phyloP scores from a whole-genome alignment of 1,139 yeast genomes.

The Pneumocystis carinii region DNA sequence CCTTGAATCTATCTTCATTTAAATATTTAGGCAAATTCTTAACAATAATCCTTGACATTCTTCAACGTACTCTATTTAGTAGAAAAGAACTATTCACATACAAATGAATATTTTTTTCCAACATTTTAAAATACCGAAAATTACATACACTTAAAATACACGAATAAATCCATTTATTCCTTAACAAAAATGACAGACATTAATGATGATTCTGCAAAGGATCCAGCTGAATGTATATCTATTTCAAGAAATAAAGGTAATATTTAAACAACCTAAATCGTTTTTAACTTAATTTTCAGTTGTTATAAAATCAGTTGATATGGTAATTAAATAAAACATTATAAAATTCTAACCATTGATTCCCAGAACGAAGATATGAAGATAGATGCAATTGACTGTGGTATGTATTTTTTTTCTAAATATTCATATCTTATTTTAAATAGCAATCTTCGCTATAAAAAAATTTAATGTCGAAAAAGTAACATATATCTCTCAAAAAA shows the following conservation, averaged over 20 bases:
- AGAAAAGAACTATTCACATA: background rate
- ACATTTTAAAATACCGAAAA: too few species aligned
- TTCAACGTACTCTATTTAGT: background rate
- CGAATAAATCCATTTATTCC: background rate
- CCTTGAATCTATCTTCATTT: constrained; percentile 57
- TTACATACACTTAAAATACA: background rate
- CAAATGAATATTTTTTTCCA: background rate
- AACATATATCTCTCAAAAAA: constrained; percentile 11
- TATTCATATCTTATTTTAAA: constrained; percentile 41
- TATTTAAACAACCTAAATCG: background rate
- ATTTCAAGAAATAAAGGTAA: background rate
- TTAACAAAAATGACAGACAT: background rate
- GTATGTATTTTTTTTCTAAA: constrained; percentile 14
- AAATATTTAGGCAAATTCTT: constrained; percentile 76
- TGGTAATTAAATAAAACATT: constrained; percentile 21
- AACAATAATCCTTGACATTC: constrained; percentile 64
- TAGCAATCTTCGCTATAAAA: constrained; percentile 43
- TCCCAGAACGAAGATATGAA: constrained; percentile 23
- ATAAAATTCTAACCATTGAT: background rate
- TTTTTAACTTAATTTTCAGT: constrained; percentile 17
- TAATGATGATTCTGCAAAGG: background rate
- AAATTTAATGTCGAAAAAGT: constrained; percentile 36
- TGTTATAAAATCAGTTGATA: constrained; percentile 31
- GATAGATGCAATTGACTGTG: constrained; percentile 20
- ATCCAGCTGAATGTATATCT: background rate